Conservation (phyloP, 352 stramenopile genomes). For the Blastocystis sp. region DNA sequence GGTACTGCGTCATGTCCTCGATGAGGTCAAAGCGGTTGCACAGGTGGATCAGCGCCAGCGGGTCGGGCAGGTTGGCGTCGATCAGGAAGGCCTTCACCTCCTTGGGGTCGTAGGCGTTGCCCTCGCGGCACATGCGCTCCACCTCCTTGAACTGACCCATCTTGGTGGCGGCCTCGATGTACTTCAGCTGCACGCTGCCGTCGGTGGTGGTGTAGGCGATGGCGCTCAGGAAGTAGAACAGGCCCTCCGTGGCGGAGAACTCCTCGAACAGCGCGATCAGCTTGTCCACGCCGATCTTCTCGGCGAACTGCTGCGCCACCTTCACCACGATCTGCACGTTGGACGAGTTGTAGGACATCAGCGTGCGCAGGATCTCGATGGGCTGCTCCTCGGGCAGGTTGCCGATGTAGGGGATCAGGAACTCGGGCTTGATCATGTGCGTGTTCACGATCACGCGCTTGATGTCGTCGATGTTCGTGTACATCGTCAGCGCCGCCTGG, state of each 20-base stretch:
- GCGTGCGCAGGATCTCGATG: constrained; percentile 95
- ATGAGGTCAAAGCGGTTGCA: constrained; percentile 99
- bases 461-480: constrained; percentile 94
- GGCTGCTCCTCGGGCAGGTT: constrained; percentile 93
- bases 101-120: constrained; percentile 96
- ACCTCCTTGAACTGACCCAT: constrained; percentile 99
- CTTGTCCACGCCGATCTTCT: constrained; percentile 88
- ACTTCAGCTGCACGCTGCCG: constrained; percentile 98
- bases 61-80: constrained; percentile 96
- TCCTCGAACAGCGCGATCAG: constrained; percentile 98
- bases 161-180: constrained; percentile 98
- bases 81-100: constrained; percentile 99
- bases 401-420: constrained; percentile 97
- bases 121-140: constrained; percentile 97
- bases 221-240: constrained; percentile 98
- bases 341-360: constrained; percentile 93
- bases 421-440: constrained; percentile 88
- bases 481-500: constrained; percentile 96
- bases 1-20: constrained; percentile 97
- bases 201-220: constrained; percentile 97
- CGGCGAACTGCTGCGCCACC: constrained; percentile 88
- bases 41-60: constrained; percentile 96
- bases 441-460: constrained; percentile 90
- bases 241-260: constrained; percentile 93
- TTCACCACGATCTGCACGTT: constrained; percentile 99